A percentile compares a stretch with the other conserved stretches of the same genome.
These are phyloP conservation scores for Colletotrichum sp. DNA, from an alignment of 2,329 filamentous ascomycete species.

Conservation along the genomic window DNA sequence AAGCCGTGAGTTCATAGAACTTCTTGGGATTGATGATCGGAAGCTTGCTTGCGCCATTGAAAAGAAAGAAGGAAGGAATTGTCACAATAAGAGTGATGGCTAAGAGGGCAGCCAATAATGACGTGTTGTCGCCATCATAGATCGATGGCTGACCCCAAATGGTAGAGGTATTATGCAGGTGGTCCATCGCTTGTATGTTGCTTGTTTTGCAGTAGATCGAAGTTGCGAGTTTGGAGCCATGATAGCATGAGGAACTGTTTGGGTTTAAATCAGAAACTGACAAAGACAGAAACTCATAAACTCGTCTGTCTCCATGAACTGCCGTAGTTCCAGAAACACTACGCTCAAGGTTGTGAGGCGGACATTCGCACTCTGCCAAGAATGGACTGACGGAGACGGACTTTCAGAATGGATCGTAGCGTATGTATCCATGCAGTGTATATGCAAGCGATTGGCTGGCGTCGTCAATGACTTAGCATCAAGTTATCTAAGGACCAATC, in stretches of 20 bases:
- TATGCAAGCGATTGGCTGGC: neutral
- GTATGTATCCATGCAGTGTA: neutral
- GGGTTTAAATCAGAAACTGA: neutral
- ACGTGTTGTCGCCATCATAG: neutral
- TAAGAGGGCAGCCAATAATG: neutral
- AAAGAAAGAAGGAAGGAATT: neutral
- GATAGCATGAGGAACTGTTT: neutral
- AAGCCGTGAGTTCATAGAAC: neutral
- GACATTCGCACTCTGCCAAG: neutral
- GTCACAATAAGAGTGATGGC: neutral
- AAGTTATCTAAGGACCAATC: neutral
- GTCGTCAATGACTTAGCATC: neutral
- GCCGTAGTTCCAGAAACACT: neutral
- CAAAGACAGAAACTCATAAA: neutral
- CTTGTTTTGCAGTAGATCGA: neutral
- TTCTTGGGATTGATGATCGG: neutral
- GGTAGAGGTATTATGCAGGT: neutral
- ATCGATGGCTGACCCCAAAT: neutral
- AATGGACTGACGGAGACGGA: neutral
- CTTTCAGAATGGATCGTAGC: neutral
- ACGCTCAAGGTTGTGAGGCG: neutral
- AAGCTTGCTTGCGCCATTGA: neutral
- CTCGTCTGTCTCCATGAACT: neutral
- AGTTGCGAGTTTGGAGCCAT: neutral
- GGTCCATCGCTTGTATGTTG: neutral